phyloP scores from a whole-genome alignment of 257 asterid genomes.

The Petunia axillaris region DNA sequence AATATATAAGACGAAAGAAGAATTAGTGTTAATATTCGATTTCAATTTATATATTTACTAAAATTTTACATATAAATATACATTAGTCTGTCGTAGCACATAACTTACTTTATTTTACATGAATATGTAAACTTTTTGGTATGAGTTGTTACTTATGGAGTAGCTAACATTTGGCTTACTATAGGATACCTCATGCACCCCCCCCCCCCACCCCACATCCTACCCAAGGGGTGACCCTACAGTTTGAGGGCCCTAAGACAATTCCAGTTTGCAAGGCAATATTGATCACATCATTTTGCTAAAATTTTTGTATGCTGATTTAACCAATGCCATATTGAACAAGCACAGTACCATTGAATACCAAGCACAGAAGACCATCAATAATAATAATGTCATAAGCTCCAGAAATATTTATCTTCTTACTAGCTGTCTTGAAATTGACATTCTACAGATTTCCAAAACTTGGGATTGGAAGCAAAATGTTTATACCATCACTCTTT shows the following conservation, averaged over 20 bases:
- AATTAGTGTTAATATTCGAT: too few species aligned
- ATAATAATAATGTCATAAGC: constrained; percentile 3
- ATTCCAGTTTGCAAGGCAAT: too few species aligned
- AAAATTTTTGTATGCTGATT: background rate
- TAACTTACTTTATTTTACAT: too few species aligned
- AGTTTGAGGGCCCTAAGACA: too few species aligned
- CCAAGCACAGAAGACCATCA: background rate
- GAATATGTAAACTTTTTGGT: too few species aligned
- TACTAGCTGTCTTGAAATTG: constrained; percentile 42
- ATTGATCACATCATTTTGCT: too few species aligned
- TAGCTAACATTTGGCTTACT: background rate
- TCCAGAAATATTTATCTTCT: background rate
- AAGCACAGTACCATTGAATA: background rate
- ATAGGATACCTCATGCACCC: background rate
- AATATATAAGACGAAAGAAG: too few species aligned
- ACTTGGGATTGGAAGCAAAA: background rate
- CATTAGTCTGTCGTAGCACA: too few species aligned
- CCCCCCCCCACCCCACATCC: background rate
- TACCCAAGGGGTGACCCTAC: too few species aligned
- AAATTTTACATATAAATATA: too few species aligned
- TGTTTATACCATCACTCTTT: constrained; percentile 1
- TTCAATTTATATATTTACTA: too few species aligned
- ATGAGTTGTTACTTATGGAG: too few species aligned
- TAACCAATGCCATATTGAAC: background rate
- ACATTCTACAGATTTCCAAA: constrained; percentile 24